phyloP scores from a whole-genome alignment of 805 yeast species.

The Candida anglica region DNA sequence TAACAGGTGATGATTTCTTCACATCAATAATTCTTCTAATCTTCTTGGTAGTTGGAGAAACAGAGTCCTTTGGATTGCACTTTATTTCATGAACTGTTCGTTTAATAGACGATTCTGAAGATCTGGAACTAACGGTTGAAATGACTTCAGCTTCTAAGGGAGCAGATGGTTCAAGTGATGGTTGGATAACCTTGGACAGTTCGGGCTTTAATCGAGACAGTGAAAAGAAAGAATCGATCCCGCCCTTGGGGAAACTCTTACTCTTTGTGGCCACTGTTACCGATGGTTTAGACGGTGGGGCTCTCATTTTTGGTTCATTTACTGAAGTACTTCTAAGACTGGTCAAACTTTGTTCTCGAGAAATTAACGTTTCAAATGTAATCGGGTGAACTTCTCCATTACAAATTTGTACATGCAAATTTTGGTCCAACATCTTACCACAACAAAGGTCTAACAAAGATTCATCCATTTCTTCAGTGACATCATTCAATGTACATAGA shows the following conservation, averaged over 20 bases:
- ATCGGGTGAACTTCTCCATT: constrained; percentile 67
- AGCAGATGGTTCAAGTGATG: background rate
- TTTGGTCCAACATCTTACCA: constrained; percentile 41
- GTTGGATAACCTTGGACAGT: background rate
- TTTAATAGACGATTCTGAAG: too few relatives aligned
- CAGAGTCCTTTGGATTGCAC: too few relatives aligned
- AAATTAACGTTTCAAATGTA: constrained; percentile 40
- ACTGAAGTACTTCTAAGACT: constrained; percentile 2
- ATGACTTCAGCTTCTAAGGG: background rate
- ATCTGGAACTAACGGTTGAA: background rate
- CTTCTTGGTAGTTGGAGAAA: constrained; percentile 1
- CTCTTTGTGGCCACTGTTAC: constrained; percentile 7
- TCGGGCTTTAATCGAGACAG: too few relatives aligned
- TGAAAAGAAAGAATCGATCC: constrained; percentile 4
- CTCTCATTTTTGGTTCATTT: too few relatives aligned
- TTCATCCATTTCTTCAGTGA: constrained; percentile 41
- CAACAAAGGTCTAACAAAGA: constrained; percentile 43
- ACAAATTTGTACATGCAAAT: constrained; percentile 54
- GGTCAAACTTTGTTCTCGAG: constrained; percentile 42
- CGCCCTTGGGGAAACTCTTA: constrained; percentile 1
- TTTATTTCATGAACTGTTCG: too few relatives aligned
- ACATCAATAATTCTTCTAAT: background rate
- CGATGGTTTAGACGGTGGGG: constrained; percentile 4
- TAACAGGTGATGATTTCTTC: background rate
- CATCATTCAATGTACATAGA: constrained; percentile 56